Base-by-base conservation (phyloP, 2,329 filamentous ascomycete species). In the Bertia moriformis region DNA sequence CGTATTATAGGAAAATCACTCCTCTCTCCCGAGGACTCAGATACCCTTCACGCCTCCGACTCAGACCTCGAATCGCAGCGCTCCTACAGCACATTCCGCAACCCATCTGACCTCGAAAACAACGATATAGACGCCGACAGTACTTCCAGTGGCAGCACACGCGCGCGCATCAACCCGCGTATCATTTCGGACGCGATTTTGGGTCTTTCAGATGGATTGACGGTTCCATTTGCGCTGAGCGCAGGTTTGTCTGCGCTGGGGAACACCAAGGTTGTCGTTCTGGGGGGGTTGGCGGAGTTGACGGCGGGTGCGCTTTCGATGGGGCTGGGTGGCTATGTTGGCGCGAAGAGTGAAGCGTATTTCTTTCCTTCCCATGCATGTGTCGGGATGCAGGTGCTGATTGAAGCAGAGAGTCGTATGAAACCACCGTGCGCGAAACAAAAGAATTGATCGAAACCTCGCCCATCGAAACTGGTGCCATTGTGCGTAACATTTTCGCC, bases 141-240 rank as follows among this genome's bases (percentile, higher is more conserved):
- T 17, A 18, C 15, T 15, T 12, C 32, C 32, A 14, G 12, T 7
- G 15, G 32, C 7, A 14, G 12, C 32, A 10, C 32, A 7, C 10
- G 32, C 10, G 12, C 32, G 7, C 32, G 32, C 32, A 35, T 35
- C 32, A 35, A 35, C 32, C 32, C 32, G 32, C 32, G 32, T 18
- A 50, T 73, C 39, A 57, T 78, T 14, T 66, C 70, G 36, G 77
- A 84, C 55, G 67, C 77, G 44, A 85, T 83, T 43, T 78, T 88
- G 47, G 83, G 83, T 39, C 76, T 87, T 48, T 78, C 82, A 1
- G 83, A 88, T 51, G 83, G 83, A 14, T 66, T 88, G 47, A 88
- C 83, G 0, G 83, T 88, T 0, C 83, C 83, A 0, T 88, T 88
- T 48, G 83, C 83, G 14, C 63, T 88, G 27, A 86, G 80, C 0